phyloP scores from a whole-genome alignment of 2,329 filamentous ascomycete species.

The Didymella arachidicola region DNA sequence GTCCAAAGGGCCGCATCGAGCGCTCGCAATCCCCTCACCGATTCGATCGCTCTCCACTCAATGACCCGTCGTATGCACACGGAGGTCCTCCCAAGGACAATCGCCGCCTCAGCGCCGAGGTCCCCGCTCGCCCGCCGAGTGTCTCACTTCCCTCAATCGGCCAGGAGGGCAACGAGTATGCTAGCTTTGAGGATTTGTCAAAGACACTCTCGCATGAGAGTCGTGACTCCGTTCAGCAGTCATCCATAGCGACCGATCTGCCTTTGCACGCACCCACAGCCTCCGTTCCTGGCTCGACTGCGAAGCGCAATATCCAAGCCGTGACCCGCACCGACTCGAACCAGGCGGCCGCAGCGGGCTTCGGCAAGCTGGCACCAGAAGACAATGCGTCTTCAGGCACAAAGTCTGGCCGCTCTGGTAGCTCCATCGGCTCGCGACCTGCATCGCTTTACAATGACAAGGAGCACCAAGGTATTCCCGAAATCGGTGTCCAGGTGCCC shows the following conservation, averaged over 20 bases:
- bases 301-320: conserved; percentile 80
- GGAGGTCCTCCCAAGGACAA: conserved; percentile 45
- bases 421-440: conserved; percentile 57
- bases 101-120: conserved; percentile 47
- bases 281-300: conserved; percentile 79
- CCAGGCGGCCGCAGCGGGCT: conserved; percentile 81
- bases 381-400: conserved; percentile 34
- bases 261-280: conserved; percentile 90
- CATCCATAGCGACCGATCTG: conserved; percentile 79
- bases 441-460: conserved; percentile 63
- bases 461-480: conserved; percentile 87
- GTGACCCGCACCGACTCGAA: conserved; percentile 94
- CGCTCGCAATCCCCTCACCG: conserved; percentile 80
- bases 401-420: conserved; percentile 43
- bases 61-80: conserved; percentile 68
- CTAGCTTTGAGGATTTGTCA: conserved; percentile 61
- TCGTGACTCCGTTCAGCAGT: conserved; percentile 69
- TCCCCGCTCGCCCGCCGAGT: conserved; percentile 71
- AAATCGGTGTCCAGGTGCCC: conserved; percentile 90
- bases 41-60: conserved; percentile 86
- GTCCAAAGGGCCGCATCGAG: conserved; percentile 72
- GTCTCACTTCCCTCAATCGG: conserved; percentile 85
- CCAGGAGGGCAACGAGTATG: conserved; percentile 90
- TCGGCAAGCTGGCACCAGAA: conserved; percentile 66
- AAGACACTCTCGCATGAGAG: conserved; percentile 45